Evolutionary conservation across 768 basidiomycete species (phyloP).

Genomic region (Pisolithus albus): DNA sequence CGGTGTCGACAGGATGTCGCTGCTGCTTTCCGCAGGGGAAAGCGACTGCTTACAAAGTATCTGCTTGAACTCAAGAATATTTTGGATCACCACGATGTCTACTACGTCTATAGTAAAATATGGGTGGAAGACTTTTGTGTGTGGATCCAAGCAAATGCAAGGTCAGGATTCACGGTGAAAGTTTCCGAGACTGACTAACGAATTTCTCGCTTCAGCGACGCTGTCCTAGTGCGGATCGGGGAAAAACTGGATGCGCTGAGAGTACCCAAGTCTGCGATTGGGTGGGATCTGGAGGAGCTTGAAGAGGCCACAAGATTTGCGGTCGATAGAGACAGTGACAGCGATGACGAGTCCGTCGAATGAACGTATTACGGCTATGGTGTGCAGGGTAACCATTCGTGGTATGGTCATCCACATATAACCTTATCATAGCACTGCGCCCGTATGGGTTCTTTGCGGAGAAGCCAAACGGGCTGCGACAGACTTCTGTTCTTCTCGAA

Average conservation of each 20-base stretch:
- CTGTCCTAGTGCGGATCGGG: conserved; percentile 41
- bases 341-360: conserved; percentile 57
- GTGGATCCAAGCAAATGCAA: conserved; percentile 69
- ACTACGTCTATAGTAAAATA: conserved; percentile 82
- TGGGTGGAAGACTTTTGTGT: conserved; percentile 83
- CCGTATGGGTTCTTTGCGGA: no score
- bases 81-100: conserved; percentile 76
- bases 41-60: conserved; percentile 54
- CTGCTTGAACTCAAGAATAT: conserved; percentile 68
- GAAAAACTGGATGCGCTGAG: conserved; percentile 31
- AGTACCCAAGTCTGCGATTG: conserved; percentile 50
- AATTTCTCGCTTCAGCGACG: conserved; percentile 42
- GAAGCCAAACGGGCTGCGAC: no score
- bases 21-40: conserved; percentile 49
- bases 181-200: neutral
- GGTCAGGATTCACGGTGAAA: conserved; percentile 32
- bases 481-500: no score
- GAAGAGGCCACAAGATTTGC: conserved; percentile 47
- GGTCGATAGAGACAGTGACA: conserved; percentile 44
- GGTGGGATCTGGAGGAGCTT: conserved; percentile 65
- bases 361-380: conserved; percentile 20
- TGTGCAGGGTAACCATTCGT: no score
- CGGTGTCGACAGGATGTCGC: conserved; percentile 62
- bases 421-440: no score
- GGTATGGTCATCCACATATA: no score